phyloP scores from a whole-genome alignment of 1,284 basidiomycete genomes.

The Schizophyllum commune region DNA sequence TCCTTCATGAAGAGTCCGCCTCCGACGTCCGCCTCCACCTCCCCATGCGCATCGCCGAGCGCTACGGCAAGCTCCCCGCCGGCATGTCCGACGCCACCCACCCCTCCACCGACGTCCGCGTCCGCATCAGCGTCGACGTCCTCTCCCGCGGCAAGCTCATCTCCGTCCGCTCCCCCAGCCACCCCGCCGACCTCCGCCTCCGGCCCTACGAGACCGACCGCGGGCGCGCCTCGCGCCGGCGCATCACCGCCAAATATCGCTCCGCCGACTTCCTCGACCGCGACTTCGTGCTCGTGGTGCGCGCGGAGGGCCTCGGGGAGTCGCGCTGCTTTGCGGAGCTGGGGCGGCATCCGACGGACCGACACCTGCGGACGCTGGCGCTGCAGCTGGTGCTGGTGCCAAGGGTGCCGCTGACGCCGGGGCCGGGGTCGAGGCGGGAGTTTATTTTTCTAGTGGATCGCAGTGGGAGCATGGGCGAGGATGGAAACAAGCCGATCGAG shows the following conservation, averaged over 20 bases:
- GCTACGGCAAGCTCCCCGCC: slow-evolving; percentile 38
- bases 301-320: slow-evolving; percentile 36
- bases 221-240: slow-evolving; percentile 28
- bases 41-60: slow-evolving; percentile 38
- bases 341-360: slow-evolving; percentile 16
- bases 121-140: slow-evolving; percentile 36
- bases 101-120: slow-evolving; percentile 23
- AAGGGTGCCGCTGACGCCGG: slow-evolving; percentile 20
- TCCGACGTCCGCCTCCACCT: slow-evolving; percentile 45
- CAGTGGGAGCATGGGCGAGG: slow-evolving; percentile 35
- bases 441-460: slow-evolving; percentile 40
- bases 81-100: slow-evolving; percentile 25
- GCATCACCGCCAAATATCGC: slow-evolving; percentile 28
- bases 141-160: slow-evolving; percentile 37
- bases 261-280: slow-evolving; percentile 31
- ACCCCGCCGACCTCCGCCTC: slow-evolving; percentile 22
- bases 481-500: slow-evolving; percentile 22
- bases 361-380: slow-evolving; percentile 29
- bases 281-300: slow-evolving; percentile 40
- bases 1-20: slow-evolving; percentile 37
- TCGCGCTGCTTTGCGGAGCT: slow-evolving; percentile 50
- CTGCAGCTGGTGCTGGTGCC: slow-evolving; percentile 47
- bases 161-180: slow-evolving; percentile 32
- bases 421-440: slow-evolving; percentile 23
- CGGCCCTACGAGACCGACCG: slow-evolving; percentile 25